These are phyloP conservation scores for Flaveria brownii DNA, from an alignment of 129 eudicot genomes.

Conservation along the genomic window DNA sequence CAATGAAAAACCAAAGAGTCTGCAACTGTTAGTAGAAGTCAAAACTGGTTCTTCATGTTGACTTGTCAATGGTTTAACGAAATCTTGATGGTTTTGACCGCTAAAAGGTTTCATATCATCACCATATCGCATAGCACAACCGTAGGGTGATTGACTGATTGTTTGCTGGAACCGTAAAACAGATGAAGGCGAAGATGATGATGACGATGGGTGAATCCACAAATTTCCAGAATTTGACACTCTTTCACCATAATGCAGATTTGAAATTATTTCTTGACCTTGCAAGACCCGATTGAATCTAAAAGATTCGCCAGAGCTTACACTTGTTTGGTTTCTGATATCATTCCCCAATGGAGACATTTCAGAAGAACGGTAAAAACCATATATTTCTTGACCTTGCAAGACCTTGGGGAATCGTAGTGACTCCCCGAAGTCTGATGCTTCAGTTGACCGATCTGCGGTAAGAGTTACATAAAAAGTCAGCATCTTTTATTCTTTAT, in stretches of 20 bases:
- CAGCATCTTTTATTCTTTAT: background rate
- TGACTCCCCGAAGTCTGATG: conserved; percentile 72
- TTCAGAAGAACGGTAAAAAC: conserved; percentile 47
- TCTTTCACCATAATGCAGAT: conserved; percentile 32
- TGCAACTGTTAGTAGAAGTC: conserved; percentile 56
- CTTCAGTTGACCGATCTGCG: conserved; percentile 55
- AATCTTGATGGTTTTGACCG: conserved; percentile 22
- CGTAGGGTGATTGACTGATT: conserved; percentile 30
- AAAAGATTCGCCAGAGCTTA: conserved; percentile 51
- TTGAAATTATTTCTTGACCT: conserved; percentile 85
- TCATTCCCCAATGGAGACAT: conserved; percentile 25
- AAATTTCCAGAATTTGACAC: conserved; percentile 40
- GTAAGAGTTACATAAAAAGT: conserved; percentile 1
- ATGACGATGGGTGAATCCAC: conserved; percentile 43
- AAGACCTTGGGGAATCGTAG: conserved; percentile 88
- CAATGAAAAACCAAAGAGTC: conserved; percentile 76
- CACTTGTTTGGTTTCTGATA: conserved; percentile 34
- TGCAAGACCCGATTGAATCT: conserved; percentile 87
- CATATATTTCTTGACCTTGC: conserved; percentile 99
- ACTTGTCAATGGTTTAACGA: conserved; percentile 22
- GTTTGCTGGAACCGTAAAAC: conserved; percentile 59
- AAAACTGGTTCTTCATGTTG: conserved; percentile 40
- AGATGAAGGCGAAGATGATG: conserved; percentile 60
- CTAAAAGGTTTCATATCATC: conserved; percentile 20
- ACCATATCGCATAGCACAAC: conserved; percentile 25